phyloP scores from a whole-genome alignment of 129 eudicot species.

The Heracleum sosnowskyi region DNA sequence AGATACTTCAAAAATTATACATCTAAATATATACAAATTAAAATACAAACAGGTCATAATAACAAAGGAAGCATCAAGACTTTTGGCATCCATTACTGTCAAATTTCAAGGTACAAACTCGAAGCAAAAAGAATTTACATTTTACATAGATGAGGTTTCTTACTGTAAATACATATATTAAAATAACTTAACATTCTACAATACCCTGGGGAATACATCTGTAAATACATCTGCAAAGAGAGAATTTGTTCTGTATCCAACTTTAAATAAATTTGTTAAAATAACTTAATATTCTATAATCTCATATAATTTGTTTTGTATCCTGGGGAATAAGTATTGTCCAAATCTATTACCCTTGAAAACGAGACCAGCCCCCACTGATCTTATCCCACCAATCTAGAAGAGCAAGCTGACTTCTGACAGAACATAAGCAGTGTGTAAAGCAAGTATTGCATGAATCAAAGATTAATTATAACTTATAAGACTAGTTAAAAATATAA shows the following conservation, averaged over 20 bases:
- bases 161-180: background rate
- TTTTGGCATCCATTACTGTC: background rate
- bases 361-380: background rate
- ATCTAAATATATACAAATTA: background rate
- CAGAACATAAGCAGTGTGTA: background rate
- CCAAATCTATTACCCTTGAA: background rate
- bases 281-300: background rate
- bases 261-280: background rate
- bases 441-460: background rate
- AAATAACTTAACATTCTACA: background rate
- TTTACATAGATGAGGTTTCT: background rate
- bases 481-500: background rate
- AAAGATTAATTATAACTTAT: background rate
- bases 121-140: background rate
- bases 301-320: background rate
- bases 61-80: background rate
- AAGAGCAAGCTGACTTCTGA: background rate
- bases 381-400: background rate
- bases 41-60: background rate
- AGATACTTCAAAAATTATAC: background rate
- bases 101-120: background rate
- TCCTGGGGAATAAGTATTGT: background rate
- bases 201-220: background rate
- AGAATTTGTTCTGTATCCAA: no score
- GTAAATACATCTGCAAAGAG: no score